Conservation (phyloP, 306 rosid genomes). For the Medicago arabica region DNA sequence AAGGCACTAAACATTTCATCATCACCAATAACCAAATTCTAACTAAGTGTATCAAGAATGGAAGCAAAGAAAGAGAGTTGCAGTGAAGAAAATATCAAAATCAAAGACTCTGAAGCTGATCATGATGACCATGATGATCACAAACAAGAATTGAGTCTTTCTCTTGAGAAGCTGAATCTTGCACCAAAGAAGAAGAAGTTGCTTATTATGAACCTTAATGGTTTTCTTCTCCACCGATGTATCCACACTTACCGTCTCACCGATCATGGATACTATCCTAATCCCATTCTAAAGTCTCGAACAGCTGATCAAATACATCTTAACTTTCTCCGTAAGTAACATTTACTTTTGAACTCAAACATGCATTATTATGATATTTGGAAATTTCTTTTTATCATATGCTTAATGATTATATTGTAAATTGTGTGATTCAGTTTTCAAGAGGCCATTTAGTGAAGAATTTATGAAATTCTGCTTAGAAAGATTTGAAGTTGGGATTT, state of each 20-base stretch:
- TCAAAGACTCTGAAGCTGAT: not conserved
- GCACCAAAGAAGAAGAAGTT: slow-evolving; percentile 30
- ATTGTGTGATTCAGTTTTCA: slow-evolving; percentile 34
- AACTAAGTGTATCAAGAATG: not conserved
- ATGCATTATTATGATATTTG: not conserved
- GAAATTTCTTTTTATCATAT: too few relatives aligned
- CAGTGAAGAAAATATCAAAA: not conserved
- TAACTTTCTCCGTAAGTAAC: slow-evolving; percentile 28
- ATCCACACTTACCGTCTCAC: too few relatives aligned
- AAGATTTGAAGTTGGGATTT: slow-evolving; percentile 53
- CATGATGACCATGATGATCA: not conserved
- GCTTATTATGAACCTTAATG: slow-evolving; percentile 37
- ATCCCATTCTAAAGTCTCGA: too few relatives aligned
- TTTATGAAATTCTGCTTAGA: slow-evolving; percentile 50
- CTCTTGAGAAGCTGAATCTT: slow-evolving; percentile 9
- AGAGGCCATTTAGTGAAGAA: too few relatives aligned
- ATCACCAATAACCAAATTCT: not conserved
- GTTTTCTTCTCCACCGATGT: not conserved
- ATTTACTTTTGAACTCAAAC: not conserved
- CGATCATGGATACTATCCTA: too few relatives aligned
- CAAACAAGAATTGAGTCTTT: not conserved
- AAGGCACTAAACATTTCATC: not conserved
- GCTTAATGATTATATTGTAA: too few relatives aligned
- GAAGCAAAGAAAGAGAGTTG: not conserved
- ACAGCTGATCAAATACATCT: too few relatives aligned